Base-by-base conservation (phyloP, 2,329 filamentous ascomycete genomes). In the Tolypocladium inflatum region DNA sequence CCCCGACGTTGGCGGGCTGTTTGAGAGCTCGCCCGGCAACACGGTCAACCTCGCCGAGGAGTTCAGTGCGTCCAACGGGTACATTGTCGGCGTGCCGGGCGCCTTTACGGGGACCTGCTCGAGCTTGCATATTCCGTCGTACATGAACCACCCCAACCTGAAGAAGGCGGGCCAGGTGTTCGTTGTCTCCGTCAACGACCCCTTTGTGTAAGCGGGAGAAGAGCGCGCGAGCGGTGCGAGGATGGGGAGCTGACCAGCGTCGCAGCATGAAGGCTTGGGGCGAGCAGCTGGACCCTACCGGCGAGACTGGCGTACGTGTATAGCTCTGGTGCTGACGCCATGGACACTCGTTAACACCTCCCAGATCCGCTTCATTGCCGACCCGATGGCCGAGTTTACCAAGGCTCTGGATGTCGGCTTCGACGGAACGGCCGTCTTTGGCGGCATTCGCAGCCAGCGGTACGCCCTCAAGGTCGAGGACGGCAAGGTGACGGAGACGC, bases 141-240 rank as follows among this genome's bases (percentile, higher is more conserved):
- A 91, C 76, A 88, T 97, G 73, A 86, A 85, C 69, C 88, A 90
- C 70, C 81, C 87, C 57, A 85, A 87, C 71, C 80, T 95, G 65
- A 89, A 89, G 76, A 80, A 87, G 60, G 90, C 89, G 37, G 92
- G 91, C 54, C 80, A 88, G 67, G 89, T 96, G 52, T 96, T 95
- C 68, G 90, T 97, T 45, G 85, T 97, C 58, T 86, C 89, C 19
- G 92, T 97, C 70, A 97, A 97, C 71, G 93, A 97, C 71, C 84
- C 91, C 23, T 97, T 97, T 71, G 92, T 96, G 89, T 95, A 79
- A 75, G 89, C 76, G 50, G 17, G n/a, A 21, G 23, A 53, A 21
- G n/a, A 43, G 9, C 19, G 3, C 19, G 9, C 43, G 17, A 37
- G 35, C 39, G 38, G 8, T 38, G 15, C 33, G 4, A 7, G n/a